A percentile compares a stretch with the other conserved stretches of the same genome.
Evolutionary conservation across 169 alveolate species (phyloP).

Genomic region (Cryptosporidium sp.): DNA sequence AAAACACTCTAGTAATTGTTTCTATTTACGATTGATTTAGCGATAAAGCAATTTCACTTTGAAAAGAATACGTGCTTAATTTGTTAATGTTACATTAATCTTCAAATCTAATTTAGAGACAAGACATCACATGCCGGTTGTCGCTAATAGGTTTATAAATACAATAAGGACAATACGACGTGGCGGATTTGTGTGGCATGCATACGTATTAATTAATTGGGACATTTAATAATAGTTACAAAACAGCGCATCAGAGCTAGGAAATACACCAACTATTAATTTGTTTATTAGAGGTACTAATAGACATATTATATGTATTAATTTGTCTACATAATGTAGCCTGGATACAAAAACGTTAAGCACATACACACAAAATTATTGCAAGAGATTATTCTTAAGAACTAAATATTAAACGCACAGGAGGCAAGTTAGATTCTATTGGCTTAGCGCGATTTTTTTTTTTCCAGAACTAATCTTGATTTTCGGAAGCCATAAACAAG

Average conservation of each 20-base stretch:
- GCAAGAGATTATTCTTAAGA: background rate
- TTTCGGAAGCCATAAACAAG: background rate
- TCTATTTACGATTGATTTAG: background rate
- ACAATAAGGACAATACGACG: slow-evolving; percentile 36
- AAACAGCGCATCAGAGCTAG: background rate
- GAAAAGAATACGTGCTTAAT: background rate
- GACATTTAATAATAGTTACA: background rate
- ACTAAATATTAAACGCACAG: background rate
- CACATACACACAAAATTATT: slow-evolving; percentile 33
- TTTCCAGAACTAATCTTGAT: background rate
- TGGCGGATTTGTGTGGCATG: slow-evolving; percentile 77
- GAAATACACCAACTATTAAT: slow-evolving; percentile 1
- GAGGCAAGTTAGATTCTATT: slow-evolving; percentile 24
- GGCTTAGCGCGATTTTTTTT: slow-evolving; percentile 5
- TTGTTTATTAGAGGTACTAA: background rate
- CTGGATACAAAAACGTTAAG: slow-evolving; percentile 18
- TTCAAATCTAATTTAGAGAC: background rate
- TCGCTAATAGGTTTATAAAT: background rate
- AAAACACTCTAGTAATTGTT: background rate
- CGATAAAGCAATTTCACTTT: background rate
- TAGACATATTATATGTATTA: slow-evolving; percentile 37
- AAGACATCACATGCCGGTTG: background rate
- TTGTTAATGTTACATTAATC: background rate
- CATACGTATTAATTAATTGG: slow-evolving; percentile 31
- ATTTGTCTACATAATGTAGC: slow-evolving; percentile 51